A percentile compares a stretch with the other conserved stretches of the same genome.
phyloP scores from a whole-genome alignment of 2,329 filamentous ascomycete genomes.

The Drechslerella coelobrocha region DNA sequence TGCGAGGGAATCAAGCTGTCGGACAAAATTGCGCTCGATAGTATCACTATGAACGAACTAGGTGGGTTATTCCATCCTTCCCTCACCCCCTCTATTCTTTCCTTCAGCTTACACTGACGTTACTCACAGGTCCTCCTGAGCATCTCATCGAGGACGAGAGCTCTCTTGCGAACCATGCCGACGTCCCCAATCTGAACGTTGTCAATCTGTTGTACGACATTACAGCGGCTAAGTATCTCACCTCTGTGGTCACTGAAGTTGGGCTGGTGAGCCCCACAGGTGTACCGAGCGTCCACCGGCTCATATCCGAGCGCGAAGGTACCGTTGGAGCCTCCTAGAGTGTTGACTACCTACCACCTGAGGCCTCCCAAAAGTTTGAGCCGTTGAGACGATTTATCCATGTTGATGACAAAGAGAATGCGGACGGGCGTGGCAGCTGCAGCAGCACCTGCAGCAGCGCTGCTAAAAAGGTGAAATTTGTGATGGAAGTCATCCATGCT shows the following conservation, averaged over 20 bases:
- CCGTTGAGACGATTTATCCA: conserved; percentile 1
- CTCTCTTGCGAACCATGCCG: conserved; percentile 64
- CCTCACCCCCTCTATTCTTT: not conserved
- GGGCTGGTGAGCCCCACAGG: conserved; percentile 85
- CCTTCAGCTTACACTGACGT: conserved; percentile 65
- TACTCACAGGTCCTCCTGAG: conserved; percentile 60
- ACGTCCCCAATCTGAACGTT: conserved; percentile 68
- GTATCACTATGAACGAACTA: conserved; percentile 86
- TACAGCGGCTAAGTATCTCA: conserved; percentile 83
- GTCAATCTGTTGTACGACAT: conserved; percentile 88
- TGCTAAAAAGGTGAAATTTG: not conserved
- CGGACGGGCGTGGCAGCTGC: not conserved
- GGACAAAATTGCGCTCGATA: conserved; percentile 85
- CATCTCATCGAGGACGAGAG: conserved; percentile 54
- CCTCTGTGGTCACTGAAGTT: conserved; percentile 88
- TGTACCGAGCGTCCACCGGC: conserved; percentile 75
- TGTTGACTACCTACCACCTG: conserved; percentile 5
- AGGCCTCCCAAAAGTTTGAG: conserved; percentile 18
- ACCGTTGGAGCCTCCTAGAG: conserved; percentile 42
- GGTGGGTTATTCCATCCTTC: conserved; percentile 48
- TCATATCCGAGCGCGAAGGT: conserved; percentile 60
- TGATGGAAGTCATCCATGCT: not conserved
- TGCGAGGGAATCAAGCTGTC: conserved; percentile 97
- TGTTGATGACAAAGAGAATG: not conserved
- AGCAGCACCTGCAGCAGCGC: not conserved